phyloP scores from a whole-genome alignment of 108 stramenopile genomes.

The Cyclostephanos invisitatus region DNA sequence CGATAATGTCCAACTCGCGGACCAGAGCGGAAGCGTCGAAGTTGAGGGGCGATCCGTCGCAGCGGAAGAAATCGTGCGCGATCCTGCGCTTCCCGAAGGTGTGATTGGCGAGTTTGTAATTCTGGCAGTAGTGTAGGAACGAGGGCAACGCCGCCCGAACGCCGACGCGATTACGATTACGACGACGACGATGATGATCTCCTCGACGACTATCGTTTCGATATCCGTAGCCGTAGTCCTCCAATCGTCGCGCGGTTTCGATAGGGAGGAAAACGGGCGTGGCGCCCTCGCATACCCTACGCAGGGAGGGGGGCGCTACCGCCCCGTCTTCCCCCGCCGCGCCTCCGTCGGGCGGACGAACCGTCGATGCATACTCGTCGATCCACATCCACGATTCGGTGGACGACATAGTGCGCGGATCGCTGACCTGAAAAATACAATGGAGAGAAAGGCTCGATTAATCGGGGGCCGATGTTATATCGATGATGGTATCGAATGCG shows the following conservation, averaged over 20 bases:
- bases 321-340: background rate
- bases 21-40: constrained; percentile 57
- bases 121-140: constrained; percentile 62
- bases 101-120: constrained; percentile 54
- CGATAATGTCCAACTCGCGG: constrained; percentile 39
- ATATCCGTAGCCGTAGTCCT: constrained; percentile 28
- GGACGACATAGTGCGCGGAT: constrained; percentile 45
- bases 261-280: constrained; percentile 20
- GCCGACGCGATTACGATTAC: background rate
- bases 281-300: constrained; percentile 37
- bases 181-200: constrained; percentile 3
- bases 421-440: constrained; percentile 46
- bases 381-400: constrained; percentile 42
- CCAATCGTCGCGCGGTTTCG: constrained; percentile 30
- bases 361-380: constrained; percentile 29
- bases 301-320: background rate
- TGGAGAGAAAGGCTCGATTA: background rate
- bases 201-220: background rate
- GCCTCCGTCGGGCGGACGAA: background rate
- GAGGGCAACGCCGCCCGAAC: constrained; percentile 33
- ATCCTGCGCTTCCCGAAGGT: constrained; percentile 77
- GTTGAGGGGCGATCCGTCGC: constrained; percentile 62
- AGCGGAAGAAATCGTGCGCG: constrained; percentile 76
- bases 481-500: too few relatives aligned
- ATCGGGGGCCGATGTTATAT: background rate